Base-by-base conservation (phyloP, 495 filamentous ascomycete species). In the Xylaria castorea region DNA sequence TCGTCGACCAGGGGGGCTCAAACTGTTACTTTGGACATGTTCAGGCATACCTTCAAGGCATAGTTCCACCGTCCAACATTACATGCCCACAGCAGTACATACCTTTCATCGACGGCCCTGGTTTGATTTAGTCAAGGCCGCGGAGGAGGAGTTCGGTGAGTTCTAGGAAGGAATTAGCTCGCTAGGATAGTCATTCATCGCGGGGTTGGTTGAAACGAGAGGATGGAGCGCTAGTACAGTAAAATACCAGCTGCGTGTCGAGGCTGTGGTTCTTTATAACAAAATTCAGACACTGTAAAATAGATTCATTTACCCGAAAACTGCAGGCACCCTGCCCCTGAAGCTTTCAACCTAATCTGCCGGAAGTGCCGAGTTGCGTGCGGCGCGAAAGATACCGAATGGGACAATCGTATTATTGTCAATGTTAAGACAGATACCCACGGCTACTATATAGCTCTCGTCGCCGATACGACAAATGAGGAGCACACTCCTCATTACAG, bases 11-110 rank as follows among this genome's bases (percentile, higher is more conserved):
- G 40, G 71, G 74, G 9, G 74, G 65, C 0, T 75, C 74, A 48
- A 42, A 68, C 25, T 75, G 74, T 67, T 75, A 75, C 61, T 73
- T 75, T 68, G 64, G 60, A 42, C 66, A 75, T 70, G 58, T 75
- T 61, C 74, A 75, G 65, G 74, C 74, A 50, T 75, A 75, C 27
- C 9, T 73, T 44, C 69, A 72, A 32, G 74, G 71, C 57, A 66
- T 62, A 42, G n/a, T 75, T 22, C 74, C 74, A 65, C 62, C 71
- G 51, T 58, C 74, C 44, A 73, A 75, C 66, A 73, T 55, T 38
- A 75, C 74, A 63, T 75, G 74, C 61, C 34, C 74, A 34, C 70
- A 58, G 46, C 63, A 75, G 63, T 70, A 66, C 60, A 68, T 46
- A 16, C 74, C 74, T 65, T 75, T 75, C 40, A 73, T 73, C 36